Evolutionary conservation across 805 yeast genomes (phyloP).

Genomic region (Candida broadrunensis): DNA sequence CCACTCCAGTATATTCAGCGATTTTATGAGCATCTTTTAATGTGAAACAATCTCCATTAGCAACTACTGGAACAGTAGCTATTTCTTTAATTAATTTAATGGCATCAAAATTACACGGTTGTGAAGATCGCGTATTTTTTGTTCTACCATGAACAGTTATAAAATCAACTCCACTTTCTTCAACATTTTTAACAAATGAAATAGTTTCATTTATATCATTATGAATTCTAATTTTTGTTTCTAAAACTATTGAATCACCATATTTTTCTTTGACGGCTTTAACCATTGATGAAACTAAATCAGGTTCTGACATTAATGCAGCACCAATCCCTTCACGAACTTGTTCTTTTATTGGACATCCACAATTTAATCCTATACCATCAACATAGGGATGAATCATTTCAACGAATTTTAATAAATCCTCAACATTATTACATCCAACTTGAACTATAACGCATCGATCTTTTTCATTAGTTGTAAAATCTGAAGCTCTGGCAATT

Average conservation of each 20-base stretch:
- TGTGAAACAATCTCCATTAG: slow-evolving; percentile 92
- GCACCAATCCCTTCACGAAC: slow-evolving; percentile 96
- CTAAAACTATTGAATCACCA: slow-evolving; percentile 71
- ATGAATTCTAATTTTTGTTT: slow-evolving; percentile 91
- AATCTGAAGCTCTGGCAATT: slow-evolving; percentile 79
- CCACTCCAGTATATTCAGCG: slow-evolving; percentile 65
- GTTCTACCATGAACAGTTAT: slow-evolving; percentile 95
- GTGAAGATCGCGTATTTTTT: slow-evolving; percentile 76
- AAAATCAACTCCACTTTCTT: slow-evolving; percentile 87
- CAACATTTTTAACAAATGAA: slow-evolving; percentile 67
- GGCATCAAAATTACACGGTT: slow-evolving; percentile 81
- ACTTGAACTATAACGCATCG: slow-evolving; percentile 81
- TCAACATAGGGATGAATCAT: slow-evolving; percentile 90
- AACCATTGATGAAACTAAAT: slow-evolving; percentile 80
- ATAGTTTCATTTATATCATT: slow-evolving; percentile 69
- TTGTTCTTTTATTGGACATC: slow-evolving; percentile 95
- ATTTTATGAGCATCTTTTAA: slow-evolving; percentile 64
- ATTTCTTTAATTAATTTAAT: slow-evolving; percentile 60
- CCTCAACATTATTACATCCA: slow-evolving; percentile 83
- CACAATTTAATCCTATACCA: slow-evolving; percentile 94
- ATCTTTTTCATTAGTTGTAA: slow-evolving; percentile 73
- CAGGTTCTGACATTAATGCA: slow-evolving; percentile 83
- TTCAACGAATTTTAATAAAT: slow-evolving; percentile 76
- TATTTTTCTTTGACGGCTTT: slow-evolving; percentile 72
- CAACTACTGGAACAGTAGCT: slow-evolving; percentile 78